Evolutionary conservation across 2,329 filamentous ascomycete species (phyloP).

Genomic region (Colletotrichum graminicola): DNA sequence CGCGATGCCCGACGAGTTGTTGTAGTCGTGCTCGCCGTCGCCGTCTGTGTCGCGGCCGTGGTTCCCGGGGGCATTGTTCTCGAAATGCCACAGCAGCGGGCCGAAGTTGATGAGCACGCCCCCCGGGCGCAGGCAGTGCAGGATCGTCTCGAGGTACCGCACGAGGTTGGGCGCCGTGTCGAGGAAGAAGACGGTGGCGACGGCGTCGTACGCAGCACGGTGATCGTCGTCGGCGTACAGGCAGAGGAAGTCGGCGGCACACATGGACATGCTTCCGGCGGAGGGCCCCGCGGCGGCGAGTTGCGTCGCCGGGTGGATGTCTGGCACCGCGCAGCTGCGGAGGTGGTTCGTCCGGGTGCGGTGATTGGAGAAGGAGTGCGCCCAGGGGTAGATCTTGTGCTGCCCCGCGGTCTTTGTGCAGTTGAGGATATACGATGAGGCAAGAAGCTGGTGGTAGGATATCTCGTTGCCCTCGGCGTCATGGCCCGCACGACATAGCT

Average conservation of each 20-base stretch:
- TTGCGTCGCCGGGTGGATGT: slow-evolving; percentile 76
- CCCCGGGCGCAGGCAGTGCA: slow-evolving; percentile 79
- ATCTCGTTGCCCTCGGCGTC: slow-evolving; percentile 92
- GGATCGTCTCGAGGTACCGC: slow-evolving; percentile 87
- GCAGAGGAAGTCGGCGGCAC: slow-evolving; percentile 92
- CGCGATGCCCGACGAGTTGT: slow-evolving; percentile 76
- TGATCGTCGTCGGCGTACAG: slow-evolving; percentile 78
- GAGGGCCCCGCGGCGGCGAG: slow-evolving; percentile 56
- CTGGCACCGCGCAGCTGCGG: slow-evolving; percentile 79
- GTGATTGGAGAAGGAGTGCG: slow-evolving; percentile 90
- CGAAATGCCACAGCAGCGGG: slow-evolving; percentile 95
- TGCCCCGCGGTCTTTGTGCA: slow-evolving; percentile 69
- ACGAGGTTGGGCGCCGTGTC: slow-evolving; percentile 96
- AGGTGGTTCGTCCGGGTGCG: slow-evolving; percentile 80
- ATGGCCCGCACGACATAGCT: slow-evolving; percentile 81
- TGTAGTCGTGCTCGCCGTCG: slow-evolving; percentile 63
- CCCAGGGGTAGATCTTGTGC: slow-evolving; percentile 86
- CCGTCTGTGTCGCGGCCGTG: slow-evolving; percentile 65
- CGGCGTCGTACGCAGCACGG: slow-evolving; percentile 77
- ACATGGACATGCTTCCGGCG: slow-evolving; percentile 87
- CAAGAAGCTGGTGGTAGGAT: slow-evolving; percentile 95
- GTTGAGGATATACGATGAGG: slow-evolving; percentile 83
- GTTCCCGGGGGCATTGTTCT: slow-evolving; percentile 75
- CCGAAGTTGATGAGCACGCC: slow-evolving; percentile 92
- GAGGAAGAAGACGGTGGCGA: slow-evolving; percentile 94